Evolutionary conservation across 2,329 filamentous ascomycete genomes (phyloP).

Genomic region (Aspergillus brasiliensis): DNA sequence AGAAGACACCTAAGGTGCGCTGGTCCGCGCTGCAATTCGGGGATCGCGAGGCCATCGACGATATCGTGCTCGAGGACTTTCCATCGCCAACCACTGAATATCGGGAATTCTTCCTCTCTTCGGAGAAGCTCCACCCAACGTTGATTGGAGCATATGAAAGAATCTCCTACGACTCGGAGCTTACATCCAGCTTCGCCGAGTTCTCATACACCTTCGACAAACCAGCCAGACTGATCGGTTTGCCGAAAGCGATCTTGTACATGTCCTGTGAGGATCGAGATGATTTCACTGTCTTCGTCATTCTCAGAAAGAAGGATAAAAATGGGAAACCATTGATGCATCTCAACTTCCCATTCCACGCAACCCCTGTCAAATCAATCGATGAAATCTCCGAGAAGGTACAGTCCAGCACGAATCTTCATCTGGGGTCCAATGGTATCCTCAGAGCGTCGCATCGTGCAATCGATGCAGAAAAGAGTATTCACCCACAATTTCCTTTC

Average conservation of each 20-base stretch:
- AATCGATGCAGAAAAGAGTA: slow-evolving; percentile 36
- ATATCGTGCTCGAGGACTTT: slow-evolving; percentile 38
- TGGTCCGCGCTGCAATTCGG: slow-evolving; percentile 45
- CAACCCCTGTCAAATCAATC: slow-evolving; percentile 33
- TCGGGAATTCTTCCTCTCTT: slow-evolving; percentile 33
- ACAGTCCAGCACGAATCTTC: slow-evolving; percentile 43
- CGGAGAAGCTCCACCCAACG: not conserved
- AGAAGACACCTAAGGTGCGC: slow-evolving; percentile 50
- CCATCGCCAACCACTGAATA: slow-evolving; percentile 40
- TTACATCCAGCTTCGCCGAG: slow-evolving; percentile 13
- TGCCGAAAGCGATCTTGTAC: slow-evolving; percentile 52
- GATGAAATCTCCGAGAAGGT: slow-evolving; percentile 37
- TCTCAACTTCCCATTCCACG: slow-evolving; percentile 47
- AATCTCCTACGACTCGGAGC: not conserved
- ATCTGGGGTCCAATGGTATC: slow-evolving; percentile 48
- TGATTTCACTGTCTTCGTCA: slow-evolving; percentile 50
- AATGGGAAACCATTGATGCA: slow-evolving; percentile 47
- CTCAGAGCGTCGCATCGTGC: slow-evolving; percentile 49
- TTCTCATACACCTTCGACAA: slow-evolving; percentile 47
- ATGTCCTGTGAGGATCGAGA: slow-evolving; percentile 47
- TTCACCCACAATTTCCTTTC: slow-evolving; percentile 37
- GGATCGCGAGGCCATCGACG: slow-evolving; percentile 28
- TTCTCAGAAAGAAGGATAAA: slow-evolving; percentile 48
- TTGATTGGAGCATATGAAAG: too few species aligned
- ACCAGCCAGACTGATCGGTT: slow-evolving; percentile 46